Evolutionary conservation across 78 protist species (phyloP).

Genomic region (Anaeramoeba flamelloides): DNA sequence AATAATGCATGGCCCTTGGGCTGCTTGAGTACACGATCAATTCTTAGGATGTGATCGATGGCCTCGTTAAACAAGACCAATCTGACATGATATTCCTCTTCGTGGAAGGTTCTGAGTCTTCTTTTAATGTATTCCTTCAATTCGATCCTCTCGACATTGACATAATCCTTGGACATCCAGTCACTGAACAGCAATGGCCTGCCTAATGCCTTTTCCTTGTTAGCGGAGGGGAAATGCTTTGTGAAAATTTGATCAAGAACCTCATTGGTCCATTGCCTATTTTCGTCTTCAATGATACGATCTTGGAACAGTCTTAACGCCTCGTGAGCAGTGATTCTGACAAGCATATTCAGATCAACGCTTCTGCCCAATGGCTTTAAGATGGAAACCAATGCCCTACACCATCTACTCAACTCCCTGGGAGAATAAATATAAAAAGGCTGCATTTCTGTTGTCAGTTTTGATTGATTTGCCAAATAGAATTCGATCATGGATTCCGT

Average conservation of each 20-base stretch:
- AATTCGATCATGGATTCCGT: conserved; percentile 83
- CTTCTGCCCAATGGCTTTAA: too few relatives aligned
- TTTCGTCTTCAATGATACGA: conserved; percentile 57
- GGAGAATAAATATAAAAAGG: conserved; percentile 90
- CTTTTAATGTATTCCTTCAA: conserved; percentile 22
- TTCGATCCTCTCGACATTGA: conserved; percentile 20
- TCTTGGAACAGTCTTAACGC: conserved; percentile 60
- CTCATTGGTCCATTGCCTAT: conserved; percentile 34
- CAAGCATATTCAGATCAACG: conserved; percentile 3
- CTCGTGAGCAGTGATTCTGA: conserved; percentile 72
- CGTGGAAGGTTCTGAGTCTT: conserved; percentile 51
- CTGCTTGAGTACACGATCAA: conserved; percentile 29
- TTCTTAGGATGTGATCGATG: conserved; percentile 43
- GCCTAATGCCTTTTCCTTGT: not conserved
- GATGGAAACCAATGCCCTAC: too few relatives aligned
- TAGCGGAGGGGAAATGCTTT: not conserved
- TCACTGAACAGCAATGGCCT: conserved; percentile 36
- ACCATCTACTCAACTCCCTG: conserved; percentile 86
- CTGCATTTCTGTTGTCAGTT: conserved; percentile 71
- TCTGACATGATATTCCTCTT: not conserved
- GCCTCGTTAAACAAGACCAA: conserved; percentile 58
- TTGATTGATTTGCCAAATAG: conserved; percentile 51
- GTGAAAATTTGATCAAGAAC: not conserved
- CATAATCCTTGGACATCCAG: conserved; percentile 26
- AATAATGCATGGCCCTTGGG: conserved; percentile 57